phyloP scores from a whole-genome alignment of 176 grass and related monocot genomes.

The Elaeis guineensis region DNA sequence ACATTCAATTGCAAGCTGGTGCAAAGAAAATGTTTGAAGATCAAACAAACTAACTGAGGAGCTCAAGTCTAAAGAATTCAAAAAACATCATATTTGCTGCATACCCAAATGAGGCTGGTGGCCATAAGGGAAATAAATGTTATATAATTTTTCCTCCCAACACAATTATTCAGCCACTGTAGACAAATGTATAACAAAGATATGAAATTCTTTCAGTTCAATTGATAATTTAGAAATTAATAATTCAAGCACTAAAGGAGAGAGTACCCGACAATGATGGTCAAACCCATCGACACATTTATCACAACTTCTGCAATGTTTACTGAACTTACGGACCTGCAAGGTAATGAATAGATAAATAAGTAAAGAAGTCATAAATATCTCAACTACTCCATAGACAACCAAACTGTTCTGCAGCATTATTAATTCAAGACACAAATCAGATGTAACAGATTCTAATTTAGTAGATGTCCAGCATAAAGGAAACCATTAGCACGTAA shows the following conservation, averaged over 20 bases:
- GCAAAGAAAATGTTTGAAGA: not conserved
- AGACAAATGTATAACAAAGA: conserved; percentile 22
- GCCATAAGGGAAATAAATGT: conserved; percentile 91
- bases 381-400: too few relatives aligned
- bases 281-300: conserved; percentile 99
- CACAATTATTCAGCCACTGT: conserved; percentile 99
- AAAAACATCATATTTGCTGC: not conserved
- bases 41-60: too few relatives aligned
- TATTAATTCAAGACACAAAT: too few relatives aligned
- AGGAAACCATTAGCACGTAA: too few relatives aligned
- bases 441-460: too few relatives aligned
- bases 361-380: not conserved
- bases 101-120: conserved; percentile 84
- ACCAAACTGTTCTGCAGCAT: too few relatives aligned
- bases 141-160: conserved; percentile 91
- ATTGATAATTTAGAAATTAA: conserved; percentile 12
- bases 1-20: conserved; percentile 88
- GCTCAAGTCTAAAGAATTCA: too few relatives aligned
- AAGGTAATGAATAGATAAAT: conserved; percentile 3
- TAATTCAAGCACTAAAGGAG: conserved; percentile 7
- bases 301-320: conserved; percentile 98
- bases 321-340: conserved; percentile 91
- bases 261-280: conserved; percentile 87
- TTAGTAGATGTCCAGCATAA: too few relatives aligned
- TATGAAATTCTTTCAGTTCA: conserved; percentile 13